Conservation (phyloP, 495 filamentous ascomycete genomes). For the Bacidia rubella region DNA sequence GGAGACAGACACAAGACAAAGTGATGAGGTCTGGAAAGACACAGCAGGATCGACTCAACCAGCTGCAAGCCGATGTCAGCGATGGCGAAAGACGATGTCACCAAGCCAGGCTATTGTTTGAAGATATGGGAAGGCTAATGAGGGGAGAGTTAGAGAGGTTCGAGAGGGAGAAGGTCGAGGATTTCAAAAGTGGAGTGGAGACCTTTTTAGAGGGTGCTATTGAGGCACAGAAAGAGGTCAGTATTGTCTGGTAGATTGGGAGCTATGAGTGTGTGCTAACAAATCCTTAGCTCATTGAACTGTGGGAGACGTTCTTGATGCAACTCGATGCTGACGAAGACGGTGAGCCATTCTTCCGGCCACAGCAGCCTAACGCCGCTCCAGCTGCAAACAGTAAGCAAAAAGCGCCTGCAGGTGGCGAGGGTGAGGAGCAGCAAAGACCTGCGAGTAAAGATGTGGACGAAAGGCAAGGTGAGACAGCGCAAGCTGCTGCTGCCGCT, state of each 20-base stretch:
- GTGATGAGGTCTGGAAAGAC: slow-evolving; percentile 81
- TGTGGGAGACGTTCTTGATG: slow-evolving; percentile 96
- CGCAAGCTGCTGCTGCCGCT: slow-evolving; percentile 23
- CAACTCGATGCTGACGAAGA: slow-evolving; percentile 91
- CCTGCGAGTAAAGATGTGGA: background rate
- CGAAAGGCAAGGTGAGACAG: slow-evolving; percentile 3
- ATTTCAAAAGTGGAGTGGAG: slow-evolving; percentile 96
- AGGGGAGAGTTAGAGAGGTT: slow-evolving; percentile 81
- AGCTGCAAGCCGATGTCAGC: slow-evolving; percentile 78
- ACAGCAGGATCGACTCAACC: slow-evolving; percentile 87
- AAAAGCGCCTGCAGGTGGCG: background rate
- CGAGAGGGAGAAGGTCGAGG: slow-evolving; percentile 94
- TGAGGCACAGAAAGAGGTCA: slow-evolving; percentile 95
- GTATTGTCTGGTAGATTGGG: slow-evolving; percentile 17
- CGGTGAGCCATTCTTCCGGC: slow-evolving; percentile 60
- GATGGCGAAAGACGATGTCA: slow-evolving; percentile 93
- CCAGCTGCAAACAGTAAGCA: slow-evolving; percentile 15
- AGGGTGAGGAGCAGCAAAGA: slow-evolving; percentile 4
- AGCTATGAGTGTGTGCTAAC: slow-evolving; percentile 15
- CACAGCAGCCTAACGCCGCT: slow-evolving; percentile 30
- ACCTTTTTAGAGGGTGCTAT: slow-evolving; percentile 93
- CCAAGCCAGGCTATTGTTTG: slow-evolving; percentile 76
- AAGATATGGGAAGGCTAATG: slow-evolving; percentile 96
- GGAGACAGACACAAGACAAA: slow-evolving; percentile 77
- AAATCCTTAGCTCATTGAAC: slow-evolving; percentile 70